phyloP scores from a whole-genome alignment of 768 basidiomycete species.

The Piloderma croceum region DNA sequence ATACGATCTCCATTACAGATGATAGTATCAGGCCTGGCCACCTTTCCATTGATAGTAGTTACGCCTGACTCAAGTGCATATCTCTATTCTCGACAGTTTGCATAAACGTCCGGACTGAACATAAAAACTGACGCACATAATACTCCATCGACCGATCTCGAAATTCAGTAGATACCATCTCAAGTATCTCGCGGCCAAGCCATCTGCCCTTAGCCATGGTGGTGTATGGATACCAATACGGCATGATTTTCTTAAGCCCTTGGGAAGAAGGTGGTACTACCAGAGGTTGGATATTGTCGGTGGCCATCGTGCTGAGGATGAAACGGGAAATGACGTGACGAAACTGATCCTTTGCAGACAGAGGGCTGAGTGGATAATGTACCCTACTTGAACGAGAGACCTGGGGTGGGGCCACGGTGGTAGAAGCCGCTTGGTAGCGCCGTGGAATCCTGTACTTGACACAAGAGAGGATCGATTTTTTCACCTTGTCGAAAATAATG shows the following conservation, averaged over 20 bases:
- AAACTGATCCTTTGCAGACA: slow-evolving; percentile 52
- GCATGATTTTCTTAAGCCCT: slow-evolving; percentile 75
- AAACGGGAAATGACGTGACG: slow-evolving; percentile 49
- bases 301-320: slow-evolving; percentile 45
- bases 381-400: too few relatives aligned
- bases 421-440: too few relatives aligned
- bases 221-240: slow-evolving; percentile 91
- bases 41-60: slow-evolving; percentile 89
- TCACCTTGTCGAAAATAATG: too few relatives aligned
- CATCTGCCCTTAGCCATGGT: slow-evolving; percentile 92
- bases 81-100: slow-evolving; percentile 30
- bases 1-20: slow-evolving; percentile 85
- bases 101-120: background rate
- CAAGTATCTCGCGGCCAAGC: slow-evolving; percentile 81
- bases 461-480: too few relatives aligned
- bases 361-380: slow-evolving; percentile 38
- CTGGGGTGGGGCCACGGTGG: too few relatives aligned
- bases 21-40: slow-evolving; percentile 74
- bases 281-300: slow-evolving; percentile 26
- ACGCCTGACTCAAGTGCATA: slow-evolving; percentile 87
- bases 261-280: slow-evolving; percentile 22
- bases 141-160: slow-evolving; percentile 92
- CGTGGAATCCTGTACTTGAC: too few relatives aligned
- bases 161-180: slow-evolving; percentile 92
- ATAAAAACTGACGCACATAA: slow-evolving; percentile 78